Evolutionary conservation across 139 green algal species (phyloP), one percentile per base, ranked within the genome.

Genomic region (Limnomonas spitsbergensis): DNA sequence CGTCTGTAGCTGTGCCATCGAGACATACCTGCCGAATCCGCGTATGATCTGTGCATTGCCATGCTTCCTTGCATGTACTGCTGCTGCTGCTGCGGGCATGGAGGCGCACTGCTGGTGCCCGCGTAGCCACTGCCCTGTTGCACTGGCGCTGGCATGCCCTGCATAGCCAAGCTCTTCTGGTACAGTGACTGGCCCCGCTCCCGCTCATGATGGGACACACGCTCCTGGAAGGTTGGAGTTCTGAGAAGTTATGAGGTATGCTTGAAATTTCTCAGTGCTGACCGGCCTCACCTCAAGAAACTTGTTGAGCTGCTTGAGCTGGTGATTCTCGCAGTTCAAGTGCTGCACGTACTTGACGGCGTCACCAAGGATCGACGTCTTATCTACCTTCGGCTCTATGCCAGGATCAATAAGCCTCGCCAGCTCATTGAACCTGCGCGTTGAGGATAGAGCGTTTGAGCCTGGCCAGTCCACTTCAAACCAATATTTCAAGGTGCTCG

Each of bases 261-360:
- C 26, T 39, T 34, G 26, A 20, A 7, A 24, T 72, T 20, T 39
- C 26, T 7, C 29, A 72, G 24, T 39, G 27, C 29, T 37, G 61
- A 39, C 29, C 6, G 24, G 26, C 7, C 6, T 4, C 69, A 89
- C 85, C 89, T 95, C 92, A 0, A 95, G 84, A 38, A 95, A 92
- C 84, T 93, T 94, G 80, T 94, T 92, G 20, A 92, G 83, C 66
- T 92, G 85, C 71, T 75, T 76, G 6, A 94, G 89, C 82, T 93
- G 84, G 31, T 86, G 77, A 78, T 89, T 90, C 76, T 95, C 89
- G 2, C 87, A 78, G 9, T 80, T 79, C 4, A 93, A 69, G 68
- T 91, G 84, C 73, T 79, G 71, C 24, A 95, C 78, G n/a, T 88
- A 84, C 38, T 86, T 85, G 73, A 94, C 90, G 1, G 89, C 86